Conservation (phyloP, 768 basidiomycete species). For the Hortiboletus campestris region DNA sequence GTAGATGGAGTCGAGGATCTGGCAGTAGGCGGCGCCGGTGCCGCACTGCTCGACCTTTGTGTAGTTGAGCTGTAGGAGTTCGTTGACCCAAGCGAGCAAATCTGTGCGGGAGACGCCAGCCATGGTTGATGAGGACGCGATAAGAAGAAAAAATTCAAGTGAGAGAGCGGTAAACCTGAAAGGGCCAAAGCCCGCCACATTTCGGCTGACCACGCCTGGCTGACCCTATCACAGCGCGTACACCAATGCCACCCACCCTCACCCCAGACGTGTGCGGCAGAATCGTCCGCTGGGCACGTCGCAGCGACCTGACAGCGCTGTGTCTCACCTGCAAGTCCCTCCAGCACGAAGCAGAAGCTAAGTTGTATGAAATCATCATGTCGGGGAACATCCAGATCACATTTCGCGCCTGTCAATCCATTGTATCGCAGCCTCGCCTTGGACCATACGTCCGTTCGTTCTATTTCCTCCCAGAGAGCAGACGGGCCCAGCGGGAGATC, state of each 20-base stretch:
- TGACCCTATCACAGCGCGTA: background rate
- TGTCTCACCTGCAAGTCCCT: conserved; percentile 46
- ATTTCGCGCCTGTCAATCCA: conserved; percentile 38
- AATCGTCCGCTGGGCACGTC: conserved; percentile 38
- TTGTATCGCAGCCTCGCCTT: conserved; percentile 35
- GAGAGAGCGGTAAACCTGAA: background rate
- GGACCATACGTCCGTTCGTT: conserved; percentile 45
- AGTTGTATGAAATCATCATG: conserved; percentile 43
- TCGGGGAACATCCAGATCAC: conserved; percentile 37
- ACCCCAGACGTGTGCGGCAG: conserved; percentile 43
- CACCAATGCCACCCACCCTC: conserved; percentile 24
- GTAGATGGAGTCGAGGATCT: conserved; percentile 93
- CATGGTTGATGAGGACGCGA: conserved; percentile 36
- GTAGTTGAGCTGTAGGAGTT: conserved; percentile 86
- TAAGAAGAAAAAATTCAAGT: conserved; percentile 2
- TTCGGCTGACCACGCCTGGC: background rate
- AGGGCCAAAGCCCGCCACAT: conserved; percentile 9
- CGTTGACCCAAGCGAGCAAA: conserved; percentile 90
- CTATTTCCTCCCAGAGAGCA: conserved; percentile 37
- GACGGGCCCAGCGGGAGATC: conserved; percentile 24
- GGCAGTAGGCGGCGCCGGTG: conserved; percentile 90
- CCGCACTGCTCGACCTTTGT: conserved; percentile 93
- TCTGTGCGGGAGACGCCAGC: conserved; percentile 76
- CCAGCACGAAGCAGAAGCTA: conserved; percentile 46
- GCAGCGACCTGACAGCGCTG: conserved; percentile 42